Base-by-base conservation (phyloP, 2,329 filamentous ascomycete species). In the Fusarium buharicum region DNA sequence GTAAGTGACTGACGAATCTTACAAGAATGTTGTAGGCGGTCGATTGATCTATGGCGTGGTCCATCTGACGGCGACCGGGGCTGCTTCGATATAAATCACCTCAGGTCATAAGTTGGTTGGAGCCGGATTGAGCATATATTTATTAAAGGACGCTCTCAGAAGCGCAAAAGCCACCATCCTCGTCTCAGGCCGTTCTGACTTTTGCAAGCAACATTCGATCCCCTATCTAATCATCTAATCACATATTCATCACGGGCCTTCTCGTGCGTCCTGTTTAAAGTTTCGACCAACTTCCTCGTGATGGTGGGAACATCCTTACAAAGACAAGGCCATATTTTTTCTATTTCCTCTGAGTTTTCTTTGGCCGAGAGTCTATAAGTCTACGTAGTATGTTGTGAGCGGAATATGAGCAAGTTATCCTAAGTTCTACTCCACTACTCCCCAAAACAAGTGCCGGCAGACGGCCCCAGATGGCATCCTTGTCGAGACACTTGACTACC, bases 51-150 rank as follows among this genome's bases (percentile, higher is more conserved):
- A 54, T 69, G 67, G 67, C 57, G 67, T 70, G 67, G 67, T 66
- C 34, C 45, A 48, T 59, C 67, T 67, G 59, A 58, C 56, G 59
- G 62, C 53, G 64, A 58, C 56, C 45, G 54, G 62, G 58, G 62
- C 55, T 31, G 47, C 43, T 36, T 62, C 48, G 57, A 52, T 55
- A 53, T 55, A 67, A 64, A 68, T 68, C 65, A 65, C 67, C 67
- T 65, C 57, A 68, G 55, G 50, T 62, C 67, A 64, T 59, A 57
- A 66, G 67, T 53, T 61, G 53, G 54, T 66, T 59, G 62, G 67
- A 69, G 67, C 59, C 67, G 52, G 47, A 69, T 69, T 68, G 67
- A 69, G 67, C 67, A 69, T 55, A 47, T 69, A 70, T 65, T 67
- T 56, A 64, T 64, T 38, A 50, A 62, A 45, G 54, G 43, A 43